Evolutionary conservation across 495 filamentous ascomycete species (phyloP), one percentile per base, ranked within the genome.

Genomic region (Hypoxylon subgilvum): DNA sequence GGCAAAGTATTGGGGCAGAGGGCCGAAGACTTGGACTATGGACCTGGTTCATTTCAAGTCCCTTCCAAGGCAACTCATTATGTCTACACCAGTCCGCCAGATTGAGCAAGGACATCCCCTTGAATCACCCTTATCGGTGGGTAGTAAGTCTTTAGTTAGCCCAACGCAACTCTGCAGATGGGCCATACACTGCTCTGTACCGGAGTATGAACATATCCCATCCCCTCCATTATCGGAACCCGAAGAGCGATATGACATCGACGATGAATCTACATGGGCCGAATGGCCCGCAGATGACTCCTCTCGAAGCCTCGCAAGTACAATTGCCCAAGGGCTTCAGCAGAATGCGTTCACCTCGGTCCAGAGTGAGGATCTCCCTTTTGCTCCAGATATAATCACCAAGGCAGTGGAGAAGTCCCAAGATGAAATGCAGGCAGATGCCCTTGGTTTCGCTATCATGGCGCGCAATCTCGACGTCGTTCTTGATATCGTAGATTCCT

Each of bases 1-100:
- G 4, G 72, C 74, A 8, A 78, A 74, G 46, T 58, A 70, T 36
- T 77, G 74, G 76, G 75, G 75, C 0, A 63, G 61, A 9, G 76
- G 75, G 1, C 76, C 76, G 22, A 54, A 35, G 44, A 27, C 48
- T 32, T 77, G 74, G 74, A 73, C 57, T 17, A 16, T 23, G n/a
- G 14, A 16, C 7, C 55, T 69, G 38, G 44, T 57, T 7, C 32
- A 52, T 9, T 47, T 32, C 27, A 63, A 19, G 43, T 63, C 16
- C 19, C 56, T 42, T 21, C 12, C 32, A 18, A 13, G 31, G 5
- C 12, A 39, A 17, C 19, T 23, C 0, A 6, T 23, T 39, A 23
- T 41, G 17, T 52, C 47, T 25, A 47, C 31, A 5, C 23, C 32
- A 19, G 25, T 14, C 18, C 12, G 18, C 1, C 18, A 0, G 0